Conservation (phyloP, 305 asterid species). For the Striga hermonthica region DNA sequence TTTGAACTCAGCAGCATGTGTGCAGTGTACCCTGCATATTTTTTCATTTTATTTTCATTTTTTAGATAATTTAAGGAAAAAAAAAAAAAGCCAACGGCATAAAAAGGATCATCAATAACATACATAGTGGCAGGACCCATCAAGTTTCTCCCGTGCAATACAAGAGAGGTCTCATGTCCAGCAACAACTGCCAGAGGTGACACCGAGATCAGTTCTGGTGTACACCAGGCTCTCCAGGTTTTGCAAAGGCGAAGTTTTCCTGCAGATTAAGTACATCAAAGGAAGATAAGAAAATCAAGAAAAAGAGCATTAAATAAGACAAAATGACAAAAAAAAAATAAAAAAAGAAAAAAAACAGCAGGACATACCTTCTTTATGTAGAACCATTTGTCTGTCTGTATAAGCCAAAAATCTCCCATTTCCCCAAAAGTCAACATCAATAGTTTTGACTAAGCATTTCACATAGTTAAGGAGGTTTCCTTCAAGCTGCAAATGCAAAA, state of each 20-base stretch:
- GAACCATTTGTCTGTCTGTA: slow-evolving; percentile 60
- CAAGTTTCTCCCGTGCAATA: slow-evolving; percentile 58
- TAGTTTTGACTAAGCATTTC: slow-evolving; percentile 47
- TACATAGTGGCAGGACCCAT: slow-evolving; percentile 60
- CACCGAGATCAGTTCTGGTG: slow-evolving; percentile 60
- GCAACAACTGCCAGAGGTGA: slow-evolving; percentile 78
- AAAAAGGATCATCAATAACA: slow-evolving; percentile 26
- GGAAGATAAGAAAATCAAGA: slow-evolving; percentile 19
- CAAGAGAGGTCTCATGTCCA: slow-evolving; percentile 68
- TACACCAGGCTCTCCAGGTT: slow-evolving; percentile 44
- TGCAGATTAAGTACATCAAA: slow-evolving; percentile 32
- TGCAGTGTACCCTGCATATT: slow-evolving; percentile 66
- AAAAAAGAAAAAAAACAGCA: not conserved
- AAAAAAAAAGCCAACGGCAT: slow-evolving; percentile 6
- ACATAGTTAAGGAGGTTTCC: slow-evolving; percentile 49
- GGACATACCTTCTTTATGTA: slow-evolving; percentile 52
- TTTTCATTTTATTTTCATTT: too few relatives aligned
- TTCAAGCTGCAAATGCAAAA: slow-evolving; percentile 59
- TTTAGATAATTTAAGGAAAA: too few relatives aligned
- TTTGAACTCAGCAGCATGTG: slow-evolving; percentile 48
- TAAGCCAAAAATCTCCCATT: slow-evolving; percentile 61
- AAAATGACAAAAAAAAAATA: not conserved
- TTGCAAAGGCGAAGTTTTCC: slow-evolving; percentile 60
- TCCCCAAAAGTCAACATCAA: slow-evolving; percentile 66
- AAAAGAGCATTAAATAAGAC: not conserved